These are phyloP conservation scores for Tolypocladium album DNA, from an alignment of 2,329 filamentous ascomycete genomes.

Conservation along the genomic window DNA sequence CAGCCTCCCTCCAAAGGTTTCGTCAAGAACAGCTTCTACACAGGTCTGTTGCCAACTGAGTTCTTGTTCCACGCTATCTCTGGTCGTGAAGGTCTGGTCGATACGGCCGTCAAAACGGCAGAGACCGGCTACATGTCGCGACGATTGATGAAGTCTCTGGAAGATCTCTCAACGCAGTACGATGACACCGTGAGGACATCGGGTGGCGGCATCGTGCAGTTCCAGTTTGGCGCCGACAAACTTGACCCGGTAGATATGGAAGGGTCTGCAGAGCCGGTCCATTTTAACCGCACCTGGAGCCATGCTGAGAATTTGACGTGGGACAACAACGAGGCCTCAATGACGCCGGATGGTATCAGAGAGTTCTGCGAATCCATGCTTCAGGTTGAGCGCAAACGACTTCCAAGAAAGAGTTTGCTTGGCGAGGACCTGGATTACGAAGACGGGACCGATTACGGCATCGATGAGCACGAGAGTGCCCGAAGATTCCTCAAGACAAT, in stretches of 20 bases:
- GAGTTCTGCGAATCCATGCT: conserved; percentile 58
- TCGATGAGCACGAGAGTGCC: conserved; percentile 74
- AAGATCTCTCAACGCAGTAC: conserved; percentile 88
- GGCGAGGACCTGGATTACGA: conserved; percentile 55
- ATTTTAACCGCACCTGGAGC: conserved; percentile 84
- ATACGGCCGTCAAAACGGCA: conserved; percentile 97
- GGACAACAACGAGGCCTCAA: conserved; percentile 61
- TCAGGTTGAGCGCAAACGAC: conserved; percentile 53
- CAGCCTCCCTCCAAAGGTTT: conserved; percentile 95
- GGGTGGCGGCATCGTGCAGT: conserved; percentile 80
- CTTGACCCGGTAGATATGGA: conserved; percentile 98
- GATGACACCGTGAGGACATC: conserved; percentile 93
- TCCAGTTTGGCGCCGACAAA: conserved; percentile 93
- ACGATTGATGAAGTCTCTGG: conserved; percentile 92
- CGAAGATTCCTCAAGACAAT: conserved; percentile 75
- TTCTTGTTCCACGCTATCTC: conserved; percentile 98
- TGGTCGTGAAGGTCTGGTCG: conserved; percentile 93
- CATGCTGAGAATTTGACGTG: conserved; percentile 70
- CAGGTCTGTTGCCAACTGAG: conserved; percentile 78
- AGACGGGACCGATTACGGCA: conserved; percentile 55
- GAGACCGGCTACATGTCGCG: conserved; percentile 99
- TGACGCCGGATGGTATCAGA: conserved; percentile 66
- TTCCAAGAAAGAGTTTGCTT: conserved; percentile 49
- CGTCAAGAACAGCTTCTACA: conserved; percentile 95
- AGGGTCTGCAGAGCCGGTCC: conserved; percentile 79